Evolutionary conservation across 192 early-diverging fungal species (phyloP).

Genomic region (Coemansia sp.): DNA sequence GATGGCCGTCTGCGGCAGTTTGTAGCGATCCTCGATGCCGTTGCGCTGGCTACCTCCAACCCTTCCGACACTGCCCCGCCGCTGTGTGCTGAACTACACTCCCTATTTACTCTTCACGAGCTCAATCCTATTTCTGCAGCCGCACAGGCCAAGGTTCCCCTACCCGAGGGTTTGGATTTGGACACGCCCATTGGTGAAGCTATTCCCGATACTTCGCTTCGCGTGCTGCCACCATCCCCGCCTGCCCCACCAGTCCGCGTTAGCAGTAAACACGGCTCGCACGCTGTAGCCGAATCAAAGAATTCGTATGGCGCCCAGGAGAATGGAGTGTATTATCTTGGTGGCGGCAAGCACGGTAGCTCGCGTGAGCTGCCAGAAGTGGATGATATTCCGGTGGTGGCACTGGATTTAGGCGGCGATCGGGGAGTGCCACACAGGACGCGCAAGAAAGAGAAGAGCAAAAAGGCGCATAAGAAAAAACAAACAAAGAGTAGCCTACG

Average conservation of each 20-base stretch:
- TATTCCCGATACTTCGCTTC: conserved; percentile 61
- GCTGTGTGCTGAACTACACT: conserved; percentile 60
- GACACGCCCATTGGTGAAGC: conserved; percentile 78
- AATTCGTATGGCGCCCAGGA: conserved; percentile 4
- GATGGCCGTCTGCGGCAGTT: conserved; percentile 28
- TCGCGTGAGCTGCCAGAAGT: conserved; percentile 65
- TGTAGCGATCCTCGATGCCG: conserved; percentile 31
- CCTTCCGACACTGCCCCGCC: conserved; percentile 45
- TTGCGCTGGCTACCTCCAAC: conserved; percentile 39
- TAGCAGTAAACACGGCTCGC: conserved; percentile 28
- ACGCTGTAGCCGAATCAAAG: conserved; percentile 34
- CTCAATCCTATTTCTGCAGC: conserved; percentile 87
- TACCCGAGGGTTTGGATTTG: conserved; percentile 83
- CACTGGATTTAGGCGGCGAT: conserved; percentile 61
- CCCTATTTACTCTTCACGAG: conserved; percentile 75
- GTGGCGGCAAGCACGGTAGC: conserved; percentile 23
- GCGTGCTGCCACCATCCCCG: conserved; percentile 49
- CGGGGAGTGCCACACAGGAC: conserved; percentile 1
- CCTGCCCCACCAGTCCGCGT: conserved; percentile 16
- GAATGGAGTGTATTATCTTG: conserved; percentile 56
- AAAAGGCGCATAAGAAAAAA: conserved; percentile 20
- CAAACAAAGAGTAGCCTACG: neutral
- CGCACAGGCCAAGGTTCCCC: conserved; percentile 85
- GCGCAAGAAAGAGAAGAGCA: conserved; percentile 24
- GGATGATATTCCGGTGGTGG: conserved; percentile 79